Percentiles rank a stretch among this genome's conserved stretches.
These are phyloP conservation scores for Hemisphaericaspora xylofermentans DNA, from an alignment of 1,139 yeast genomes.

Conservation along the genomic window DNA sequence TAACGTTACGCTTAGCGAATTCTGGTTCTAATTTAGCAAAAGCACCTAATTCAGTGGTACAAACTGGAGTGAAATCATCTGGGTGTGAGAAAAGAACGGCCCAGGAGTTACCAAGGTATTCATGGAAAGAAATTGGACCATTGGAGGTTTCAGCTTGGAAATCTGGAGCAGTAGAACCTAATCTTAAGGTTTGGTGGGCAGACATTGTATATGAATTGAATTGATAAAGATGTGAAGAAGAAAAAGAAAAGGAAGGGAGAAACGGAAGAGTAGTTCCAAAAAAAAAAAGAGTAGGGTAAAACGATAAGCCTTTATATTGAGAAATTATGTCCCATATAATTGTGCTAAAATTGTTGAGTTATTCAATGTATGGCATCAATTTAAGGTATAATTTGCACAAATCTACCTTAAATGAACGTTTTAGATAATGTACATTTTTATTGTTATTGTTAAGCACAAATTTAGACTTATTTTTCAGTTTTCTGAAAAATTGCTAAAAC, in stretches of 20 bases:
- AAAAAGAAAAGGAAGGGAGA: neutral
- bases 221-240: neutral
- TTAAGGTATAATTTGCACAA: too few relatives aligned
- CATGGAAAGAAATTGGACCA: constrained; percentile 80
- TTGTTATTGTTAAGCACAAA: neutral
- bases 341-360: too few relatives aligned
- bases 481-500: neutral
- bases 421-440: too few relatives aligned
- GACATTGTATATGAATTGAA: constrained; percentile 3
- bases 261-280: neutral
- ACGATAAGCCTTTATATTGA: neutral
- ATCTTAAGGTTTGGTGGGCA: constrained; percentile 24
- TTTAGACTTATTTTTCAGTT: neutral
- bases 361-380: too few relatives aligned
- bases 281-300: constrained; percentile 1
- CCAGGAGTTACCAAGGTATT: constrained; percentile 81
- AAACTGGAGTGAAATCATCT: constrained; percentile 92
- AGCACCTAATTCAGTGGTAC: constrained; percentile 93
- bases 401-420: too few relatives aligned
- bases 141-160: constrained; percentile 75
- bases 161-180: constrained; percentile 80
- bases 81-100: constrained; percentile 87
- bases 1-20: constrained; percentile 74
- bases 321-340: too few relatives aligned
- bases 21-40: constrained; percentile 83